These are phyloP conservation scores for Flammula alnicola DNA, from an alignment of 1,284 basidiomycete species.

Conservation along the genomic window DNA sequence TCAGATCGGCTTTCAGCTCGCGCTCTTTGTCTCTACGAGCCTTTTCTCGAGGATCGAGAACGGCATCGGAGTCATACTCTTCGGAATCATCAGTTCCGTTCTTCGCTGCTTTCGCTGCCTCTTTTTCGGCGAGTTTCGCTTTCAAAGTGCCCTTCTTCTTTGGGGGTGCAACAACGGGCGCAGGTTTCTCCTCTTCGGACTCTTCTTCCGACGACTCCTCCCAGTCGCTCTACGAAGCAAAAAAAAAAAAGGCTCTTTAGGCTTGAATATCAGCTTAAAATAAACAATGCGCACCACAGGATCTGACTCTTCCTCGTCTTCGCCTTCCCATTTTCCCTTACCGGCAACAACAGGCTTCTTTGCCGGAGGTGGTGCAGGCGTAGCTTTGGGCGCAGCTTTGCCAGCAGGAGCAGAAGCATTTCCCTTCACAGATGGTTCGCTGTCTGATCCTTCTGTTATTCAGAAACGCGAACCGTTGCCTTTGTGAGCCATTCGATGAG, in stretches of 20 bases:
- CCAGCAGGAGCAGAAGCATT: slow-evolving; percentile 41
- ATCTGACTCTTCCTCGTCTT: slow-evolving; percentile 79
- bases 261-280: neutral
- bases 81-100: slow-evolving; percentile 46
- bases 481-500: slow-evolving; percentile 23
- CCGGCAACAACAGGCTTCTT: slow-evolving; percentile 23
- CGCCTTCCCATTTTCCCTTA: slow-evolving; percentile 80
- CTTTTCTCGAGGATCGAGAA: slow-evolving; percentile 82
- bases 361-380: slow-evolving; percentile 21
- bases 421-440: slow-evolving; percentile 41
- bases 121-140: slow-evolving; percentile 88
- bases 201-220: slow-evolving; percentile 88
- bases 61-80: slow-evolving; percentile 75
- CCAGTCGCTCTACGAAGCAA: slow-evolving; percentile 80
- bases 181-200: slow-evolving; percentile 51
- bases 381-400: slow-evolving; percentile 45
- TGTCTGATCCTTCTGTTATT: slow-evolving; percentile 43
- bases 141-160: slow-evolving; percentile 93
- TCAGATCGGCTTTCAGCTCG: slow-evolving; percentile 85
- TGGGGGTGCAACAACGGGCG: slow-evolving; percentile 62
- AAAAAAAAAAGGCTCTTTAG: neutral
- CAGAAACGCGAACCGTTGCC: slow-evolving; percentile 5
- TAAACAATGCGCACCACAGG: slow-evolving; percentile 52
- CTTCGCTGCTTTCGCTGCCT: slow-evolving; percentile 49
- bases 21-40: slow-evolving; percentile 75